Conservation (phyloP, 192 early-diverging fungal genomes). For the Podila verticillata region DNA sequence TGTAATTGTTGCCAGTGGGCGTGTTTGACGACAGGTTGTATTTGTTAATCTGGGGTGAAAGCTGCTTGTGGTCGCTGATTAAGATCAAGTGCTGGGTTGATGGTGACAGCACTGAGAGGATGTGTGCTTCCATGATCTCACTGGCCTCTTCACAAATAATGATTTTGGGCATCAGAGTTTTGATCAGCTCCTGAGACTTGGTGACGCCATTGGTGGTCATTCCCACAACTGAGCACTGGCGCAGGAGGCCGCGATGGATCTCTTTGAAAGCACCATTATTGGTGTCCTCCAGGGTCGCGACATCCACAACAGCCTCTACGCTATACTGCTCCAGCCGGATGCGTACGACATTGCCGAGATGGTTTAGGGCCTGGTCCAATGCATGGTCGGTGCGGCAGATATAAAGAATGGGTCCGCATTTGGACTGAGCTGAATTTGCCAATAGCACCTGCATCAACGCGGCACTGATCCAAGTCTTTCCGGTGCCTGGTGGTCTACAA, state of each 20-base stretch:
- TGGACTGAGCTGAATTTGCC: too few relatives aligned
- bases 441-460: too few relatives aligned
- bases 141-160: too few relatives aligned
- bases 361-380: conserved; percentile 46
- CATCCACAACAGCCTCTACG: conserved; percentile 19
- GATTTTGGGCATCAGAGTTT: conserved; percentile 54
- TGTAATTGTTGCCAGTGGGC: conserved; percentile 40
- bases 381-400: too few relatives aligned
- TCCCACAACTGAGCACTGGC: conserved; percentile 55
- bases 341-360: conserved; percentile 56
- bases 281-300: conserved; percentile 1
- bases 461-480: too few relatives aligned
- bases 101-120: conserved; percentile 52
- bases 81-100: conserved; percentile 65
- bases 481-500: too few relatives aligned
- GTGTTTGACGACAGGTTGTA: conserved; percentile 52
- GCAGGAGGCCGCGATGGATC: conserved; percentile 32
- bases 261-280: conserved; percentile 44
- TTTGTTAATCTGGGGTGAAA: conserved; percentile 32
- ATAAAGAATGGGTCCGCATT: too few relatives aligned
- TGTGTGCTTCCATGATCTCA: conserved; percentile 66
- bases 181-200: conserved; percentile 53
- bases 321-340: conserved; percentile 39
- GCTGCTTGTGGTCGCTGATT: conserved; percentile 59
- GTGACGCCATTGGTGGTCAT: conserved; percentile 72